Conservation (phyloP, 2,329 filamentous ascomycete species). For the Colletotrichum higginsianum region DNA sequence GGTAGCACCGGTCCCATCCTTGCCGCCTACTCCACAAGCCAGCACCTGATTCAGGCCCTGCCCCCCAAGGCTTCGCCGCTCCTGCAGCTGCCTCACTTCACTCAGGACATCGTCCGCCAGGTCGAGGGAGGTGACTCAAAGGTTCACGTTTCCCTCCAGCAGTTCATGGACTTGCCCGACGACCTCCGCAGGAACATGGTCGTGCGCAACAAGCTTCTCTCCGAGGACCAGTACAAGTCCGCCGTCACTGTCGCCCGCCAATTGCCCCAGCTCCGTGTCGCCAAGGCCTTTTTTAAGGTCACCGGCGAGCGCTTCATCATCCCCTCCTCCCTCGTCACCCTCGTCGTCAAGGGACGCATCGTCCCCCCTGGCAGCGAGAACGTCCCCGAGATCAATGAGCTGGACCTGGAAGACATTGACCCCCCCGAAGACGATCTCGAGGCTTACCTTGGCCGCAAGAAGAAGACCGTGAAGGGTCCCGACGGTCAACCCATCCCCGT, state of each 20-base stretch:
- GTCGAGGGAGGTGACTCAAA: conserved; percentile 81
- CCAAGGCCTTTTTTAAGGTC: conserved; percentile 98
- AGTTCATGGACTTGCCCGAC: conserved; percentile 89
- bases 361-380: conserved; percentile 87
- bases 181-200: conserved; percentile 79
- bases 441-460: conserved; percentile 84
- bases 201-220: conserved; percentile 79
- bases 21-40: conserved; percentile 84
- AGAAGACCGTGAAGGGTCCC: conserved; percentile 72
- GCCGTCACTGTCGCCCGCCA: conserved; percentile 85
- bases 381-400: conserved; percentile 80
- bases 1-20: conserved; percentile 87
- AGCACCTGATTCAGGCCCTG: conserved; percentile 91
- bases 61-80: conserved; percentile 88
- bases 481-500: conserved; percentile 71
- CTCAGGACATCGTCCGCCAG: conserved; percentile 73
- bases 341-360: conserved; percentile 95
- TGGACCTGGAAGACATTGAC: conserved; percentile 91
- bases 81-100: conserved; percentile 92
- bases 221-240: conserved; percentile 81
- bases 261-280: conserved; percentile 86
- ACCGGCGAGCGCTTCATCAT: conserved; percentile 94
- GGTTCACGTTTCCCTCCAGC: conserved; percentile 83
- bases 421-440: conserved; percentile 93
- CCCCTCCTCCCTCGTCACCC: conserved; percentile 90